Evolutionary conservation across 208 protist genomes (phyloP), one percentile per base, ranked within the genome.

Genomic region (Leishmania tarentolae): DNA sequence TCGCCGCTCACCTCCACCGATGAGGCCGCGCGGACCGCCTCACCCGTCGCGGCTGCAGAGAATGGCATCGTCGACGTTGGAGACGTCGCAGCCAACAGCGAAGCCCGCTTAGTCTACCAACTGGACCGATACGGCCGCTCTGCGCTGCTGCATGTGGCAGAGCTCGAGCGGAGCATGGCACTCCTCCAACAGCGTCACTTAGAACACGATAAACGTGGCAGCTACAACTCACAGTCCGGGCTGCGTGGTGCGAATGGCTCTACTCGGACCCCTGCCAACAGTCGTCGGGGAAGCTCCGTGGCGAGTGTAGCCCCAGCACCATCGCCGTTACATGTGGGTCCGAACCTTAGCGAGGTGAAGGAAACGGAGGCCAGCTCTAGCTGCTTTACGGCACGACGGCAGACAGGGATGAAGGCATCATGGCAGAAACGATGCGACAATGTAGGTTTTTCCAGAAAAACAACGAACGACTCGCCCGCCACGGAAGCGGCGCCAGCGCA

Each of bases 51-150:
- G 52, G 78, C 42, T 17, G 2, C 37, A 3, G 57, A 74, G 53
- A 86, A 89, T 19, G 87, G 92, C 28, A 76, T 87, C 37, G 85
- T 90, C 40, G 91, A 95, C n/a, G 75, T 90, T 24, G 84, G 93
- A 19, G 89, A 95, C 81, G 83, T 95, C 31, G 89, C 92, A 19
- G 91, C 83, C 4, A 97, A 97, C 80, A 88, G 88, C 0, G 90
- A 96, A 78, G 90, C 86, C 70, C 90, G 92, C 0, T 78, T 97
- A 1, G 86, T 91, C 42, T 84, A 91, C 21, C 86, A 95, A 79
- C 93, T 94, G 76, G 78, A 91, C 52, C 85, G 84, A 7, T 96
- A 96, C 83, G 81, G 84, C 42, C 73, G 86, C 24, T 88, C 95
- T 78, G 94, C 91, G 21, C 86, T 81, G 56, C 83, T 83, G 46